These are phyloP conservation scores for Buddleja alternifolia DNA, from an alignment of 257 asterid genomes.

Conservation along the genomic window DNA sequence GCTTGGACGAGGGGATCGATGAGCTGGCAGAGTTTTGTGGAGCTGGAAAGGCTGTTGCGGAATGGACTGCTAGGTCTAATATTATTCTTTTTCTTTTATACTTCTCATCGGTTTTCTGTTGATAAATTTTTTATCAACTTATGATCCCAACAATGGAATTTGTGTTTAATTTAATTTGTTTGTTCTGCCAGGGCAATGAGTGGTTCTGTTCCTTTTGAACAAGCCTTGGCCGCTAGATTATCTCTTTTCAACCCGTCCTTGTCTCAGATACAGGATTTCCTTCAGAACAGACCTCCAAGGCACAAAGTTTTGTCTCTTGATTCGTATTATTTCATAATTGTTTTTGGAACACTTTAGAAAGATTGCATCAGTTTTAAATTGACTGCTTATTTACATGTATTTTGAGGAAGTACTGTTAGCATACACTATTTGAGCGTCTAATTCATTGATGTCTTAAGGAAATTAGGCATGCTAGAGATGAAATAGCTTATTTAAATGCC, in stretches of 20 bases:
- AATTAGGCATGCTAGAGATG: too few relatives aligned
- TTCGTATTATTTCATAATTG: neutral
- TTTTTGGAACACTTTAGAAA: neutral
- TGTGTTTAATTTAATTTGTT: conserved; percentile 20
- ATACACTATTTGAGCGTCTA: neutral
- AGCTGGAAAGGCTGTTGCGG: conserved; percentile 95
- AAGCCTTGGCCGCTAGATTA: conserved; percentile 89
- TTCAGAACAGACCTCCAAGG: conserved; percentile 84
- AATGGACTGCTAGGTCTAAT: conserved; percentile 86
- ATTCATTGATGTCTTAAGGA: neutral
- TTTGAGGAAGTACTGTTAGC: neutral
- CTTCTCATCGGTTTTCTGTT: neutral
- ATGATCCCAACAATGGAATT: neutral
- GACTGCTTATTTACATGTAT: conserved; percentile 11
- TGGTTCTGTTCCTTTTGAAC: conserved; percentile 94
- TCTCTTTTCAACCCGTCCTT: conserved; percentile 80
- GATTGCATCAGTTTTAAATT: neutral
- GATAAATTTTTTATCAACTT: conserved; percentile 1
- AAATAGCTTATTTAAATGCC: too few relatives aligned
- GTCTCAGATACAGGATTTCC: conserved; percentile 74
- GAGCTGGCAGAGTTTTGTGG: conserved; percentile 98
- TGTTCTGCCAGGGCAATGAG: conserved; percentile 79
- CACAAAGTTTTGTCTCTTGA: conserved; percentile 28
- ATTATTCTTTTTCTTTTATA: neutral
- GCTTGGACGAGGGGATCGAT: conserved; percentile 97